These are phyloP conservation scores for Termitomyces sp. DNA, from an alignment of 768 basidiomycete genomes.

Conservation along the genomic window DNA sequence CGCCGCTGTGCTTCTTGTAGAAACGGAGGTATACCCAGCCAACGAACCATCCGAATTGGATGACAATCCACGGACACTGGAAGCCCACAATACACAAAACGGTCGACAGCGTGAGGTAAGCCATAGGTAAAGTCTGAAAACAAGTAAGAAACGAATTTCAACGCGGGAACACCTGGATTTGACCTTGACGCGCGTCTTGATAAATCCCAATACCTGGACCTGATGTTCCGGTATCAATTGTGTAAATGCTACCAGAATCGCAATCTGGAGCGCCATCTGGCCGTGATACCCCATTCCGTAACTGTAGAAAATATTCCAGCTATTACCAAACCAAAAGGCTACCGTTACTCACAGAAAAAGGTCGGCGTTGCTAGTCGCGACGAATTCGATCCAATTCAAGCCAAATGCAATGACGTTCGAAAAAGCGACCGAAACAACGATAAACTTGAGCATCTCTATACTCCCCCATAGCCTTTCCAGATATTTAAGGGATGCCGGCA, in stretches of 20 bases:
- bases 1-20: slow-evolving; percentile 82
- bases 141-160: slow-evolving; percentile 3
- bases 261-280: slow-evolving; percentile 86
- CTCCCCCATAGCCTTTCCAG: slow-evolving; percentile 94
- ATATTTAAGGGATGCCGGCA: slow-evolving; percentile 83
- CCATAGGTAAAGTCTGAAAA: slow-evolving; percentile 86
- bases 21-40: slow-evolving; percentile 95
- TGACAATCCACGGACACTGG: slow-evolving; percentile 87
- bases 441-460: slow-evolving; percentile 81
- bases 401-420: slow-evolving; percentile 88
- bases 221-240: slow-evolving; percentile 98
- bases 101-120: slow-evolving; percentile 85
- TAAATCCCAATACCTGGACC: slow-evolving; percentile 82
- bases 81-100: slow-evolving; percentile 77
- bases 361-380: slow-evolving; percentile 62
- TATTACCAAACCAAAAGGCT: not conserved
- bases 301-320: slow-evolving; percentile 32
- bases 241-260: slow-evolving; percentile 91
- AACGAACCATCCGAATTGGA: slow-evolving; percentile 99
- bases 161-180: slow-evolving; percentile 9
- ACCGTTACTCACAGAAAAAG: slow-evolving; percentile 63
- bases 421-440: slow-evolving; percentile 65
- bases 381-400: slow-evolving; percentile 84
- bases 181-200: slow-evolving; percentile 90
- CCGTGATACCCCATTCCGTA: slow-evolving; percentile 90